Base-by-base conservation (phyloP, 2,329 filamentous ascomycete species). In the Triangularia verruculosa region DNA sequence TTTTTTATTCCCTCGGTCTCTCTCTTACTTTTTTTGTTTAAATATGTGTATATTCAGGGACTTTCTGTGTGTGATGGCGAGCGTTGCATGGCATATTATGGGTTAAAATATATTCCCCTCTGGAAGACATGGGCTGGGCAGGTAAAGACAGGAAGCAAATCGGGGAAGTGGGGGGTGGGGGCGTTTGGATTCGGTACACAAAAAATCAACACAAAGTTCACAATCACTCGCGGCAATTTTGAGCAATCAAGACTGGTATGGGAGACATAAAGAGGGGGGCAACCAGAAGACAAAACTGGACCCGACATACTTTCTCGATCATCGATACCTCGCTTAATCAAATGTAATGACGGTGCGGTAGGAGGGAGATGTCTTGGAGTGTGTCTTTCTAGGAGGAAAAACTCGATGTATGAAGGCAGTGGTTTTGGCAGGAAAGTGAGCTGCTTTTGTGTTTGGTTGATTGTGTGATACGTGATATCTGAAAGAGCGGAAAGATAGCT, bases 31-130 rank as follows among this genome's bases (percentile, higher is more conserved):
- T n/a, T n/a, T n/a, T 24, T 54, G 51, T 9, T 51, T 43, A 28
- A n/a, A n/a, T 15, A 27, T n/a, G 27, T 30, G 43, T 47, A 20
- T 28, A 20, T 34, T 57, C 54, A 22, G 15, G 58, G 22, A 9
- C 57, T 61, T 69, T 66, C 64, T 43, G 73, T 76, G 73, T 76
- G 76, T 73, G 76, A 73, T 72, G 70, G n/a, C n/a, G 76, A 59
- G 57, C 54, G 51, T 74, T 74, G 74, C 72, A 76, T 72, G 70
- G 70, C 72, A 72, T n/a, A n/a, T 71, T 56, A 47, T 69, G 72
- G 72, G 74, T 39, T 47, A 62, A 64, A 58, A 63, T 62, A 61
- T 43, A 27, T 43, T 47, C 9, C 66, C 66, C 61, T n/a, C 32
- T 13, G 43, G 74, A 71, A 71, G 73, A 72, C 67, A 22, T 57